Base-by-base conservation (phyloP, 495 filamentous ascomycete genomes). In the Letharia columbiana region DNA sequence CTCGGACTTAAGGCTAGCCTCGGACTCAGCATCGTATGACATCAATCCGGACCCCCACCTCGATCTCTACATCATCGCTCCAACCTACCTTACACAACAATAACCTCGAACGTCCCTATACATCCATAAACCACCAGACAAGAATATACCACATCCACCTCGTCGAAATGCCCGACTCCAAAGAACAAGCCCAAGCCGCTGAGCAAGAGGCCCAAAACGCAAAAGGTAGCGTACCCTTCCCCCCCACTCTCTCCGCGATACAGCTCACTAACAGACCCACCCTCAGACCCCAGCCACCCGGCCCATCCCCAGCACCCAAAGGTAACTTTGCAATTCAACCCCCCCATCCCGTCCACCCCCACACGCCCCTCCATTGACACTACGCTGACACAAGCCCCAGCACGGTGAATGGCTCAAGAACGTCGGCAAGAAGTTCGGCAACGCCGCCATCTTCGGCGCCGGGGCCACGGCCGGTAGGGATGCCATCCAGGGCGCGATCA, bases 391-490 rank as follows among this genome's bases (percentile, higher is more conserved):
- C 13, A 33, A 13, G 23, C 39, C 37, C 20, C 49, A 57, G 50
- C 50, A 64, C 40, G 62, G 50, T 13, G 45, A 64, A 23, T 58
- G 50, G 49, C 13, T 64, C 39, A 64, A 64, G 39, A 44, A 64
- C 56, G 39, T 17, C 7, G 50, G 50, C 39, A 57, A 64, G 39
- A 64, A 64, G n/a, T 64, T 64, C 17, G 62, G 62, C 50, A 64
- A 64, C 44, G 62, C 62, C 20, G 62, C 62, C 39, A 58, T 64
- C 39, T 64, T 64, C 12, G 62, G 62, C 13, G 62, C 62, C 28
- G 50, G 62, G 13, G 62, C 62, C 15, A 64, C 62, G 8, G 62
- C 62, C 4, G 62, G 62, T 33, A 23, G 37, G 15, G 62, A 64
- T 39, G 62, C 62, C 4, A 28, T 63, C 35, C 37, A 56, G 15